Evolutionary conservation across 495 filamentous ascomycete species (phyloP).

Genomic region (Trichoderma gamsii): DNA sequence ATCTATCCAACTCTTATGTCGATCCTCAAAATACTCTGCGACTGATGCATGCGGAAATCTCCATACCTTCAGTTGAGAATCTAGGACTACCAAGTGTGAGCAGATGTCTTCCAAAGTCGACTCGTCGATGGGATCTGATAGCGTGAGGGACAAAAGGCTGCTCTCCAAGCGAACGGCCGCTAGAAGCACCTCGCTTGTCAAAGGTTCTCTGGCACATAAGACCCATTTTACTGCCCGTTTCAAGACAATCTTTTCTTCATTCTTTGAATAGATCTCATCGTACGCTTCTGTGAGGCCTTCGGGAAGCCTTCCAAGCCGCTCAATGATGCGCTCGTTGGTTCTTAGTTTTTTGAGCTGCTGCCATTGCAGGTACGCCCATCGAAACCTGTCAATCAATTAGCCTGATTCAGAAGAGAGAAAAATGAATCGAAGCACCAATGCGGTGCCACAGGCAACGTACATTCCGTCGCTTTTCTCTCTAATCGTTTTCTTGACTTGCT

Average conservation of each 20-base stretch:
- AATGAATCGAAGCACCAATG: not conserved
- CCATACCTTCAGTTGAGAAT: not conserved
- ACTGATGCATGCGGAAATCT: slow-evolving; percentile 4
- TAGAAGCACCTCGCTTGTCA: not conserved
- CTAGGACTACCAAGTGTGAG: slow-evolving; percentile 1
- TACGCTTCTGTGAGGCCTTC: not conserved
- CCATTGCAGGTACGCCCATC: not conserved
- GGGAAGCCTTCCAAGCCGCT: not conserved
- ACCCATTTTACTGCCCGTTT: not conserved
- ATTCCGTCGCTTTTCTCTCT: not conserved
- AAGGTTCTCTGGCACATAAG: not conserved
- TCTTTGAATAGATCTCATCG: not conserved
- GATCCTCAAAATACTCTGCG: not conserved
- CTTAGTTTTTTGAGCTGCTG: slow-evolving; percentile 1
- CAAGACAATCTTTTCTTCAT: not conserved
- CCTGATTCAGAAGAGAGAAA: not conserved
- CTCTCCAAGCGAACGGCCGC: not conserved
- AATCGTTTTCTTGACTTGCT: not conserved
- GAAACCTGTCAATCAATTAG: not conserved
- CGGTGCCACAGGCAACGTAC: not conserved
- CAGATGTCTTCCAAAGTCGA: not conserved
- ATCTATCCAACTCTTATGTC: not conserved
- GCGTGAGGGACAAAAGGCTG: not conserved
- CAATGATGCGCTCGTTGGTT: not conserved
- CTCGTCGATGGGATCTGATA: not conserved